Base-by-base conservation (phyloP, 2,329 filamentous ascomycete species). In the Diaporthe ilicicola region DNA sequence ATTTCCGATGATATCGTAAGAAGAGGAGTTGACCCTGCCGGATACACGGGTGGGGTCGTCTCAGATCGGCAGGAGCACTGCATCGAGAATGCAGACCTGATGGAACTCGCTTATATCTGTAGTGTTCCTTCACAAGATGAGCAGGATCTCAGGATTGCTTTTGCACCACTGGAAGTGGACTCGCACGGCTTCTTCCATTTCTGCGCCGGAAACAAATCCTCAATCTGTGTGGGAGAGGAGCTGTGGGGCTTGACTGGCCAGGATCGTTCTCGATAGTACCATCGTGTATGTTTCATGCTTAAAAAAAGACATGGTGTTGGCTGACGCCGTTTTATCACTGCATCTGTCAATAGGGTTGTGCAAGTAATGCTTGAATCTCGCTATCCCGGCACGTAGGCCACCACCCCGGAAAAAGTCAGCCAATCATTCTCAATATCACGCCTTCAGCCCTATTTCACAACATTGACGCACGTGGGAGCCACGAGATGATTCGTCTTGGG, bases 11-110 rank as follows among this genome's bases (percentile, higher is more conserved):
- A 24, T 46, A n/a, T 5, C 22, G 24, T 53, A 27, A n/a, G n/a
- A 51, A 51, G 61, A 65, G 61, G 24, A 24, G 46, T n/a, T n/a
- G n/a, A 17, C 29, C 32, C 62, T 53, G 32, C 42, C 59, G 42
- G 5, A 24, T 48, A 34, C 7, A 34, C 12, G 19, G 42, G 59
- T 48, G 44, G 59, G 59, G 27, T 6, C 12, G 27, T 48, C 19
- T 34, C 59, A 34, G 59, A 62, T 24, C 42, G 44, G 27, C 34
- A 48, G 27, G 7, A 62, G 42, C 9, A 48, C 3, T 62, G 12
- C 19, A 34, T 19, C n/a, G 42, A 17, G 12, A 34, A 34, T 12
- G 32, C 32, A 42, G 42, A 46, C 15, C 29, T 22, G 27, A 42
- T 62, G 59, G 42, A 27, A 48, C 59, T 48, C 10, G 24, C 29